These are phyloP conservation scores for Eucalyptus regnans DNA, from an alignment of 345 rosid species.

Conservation along the genomic window DNA sequence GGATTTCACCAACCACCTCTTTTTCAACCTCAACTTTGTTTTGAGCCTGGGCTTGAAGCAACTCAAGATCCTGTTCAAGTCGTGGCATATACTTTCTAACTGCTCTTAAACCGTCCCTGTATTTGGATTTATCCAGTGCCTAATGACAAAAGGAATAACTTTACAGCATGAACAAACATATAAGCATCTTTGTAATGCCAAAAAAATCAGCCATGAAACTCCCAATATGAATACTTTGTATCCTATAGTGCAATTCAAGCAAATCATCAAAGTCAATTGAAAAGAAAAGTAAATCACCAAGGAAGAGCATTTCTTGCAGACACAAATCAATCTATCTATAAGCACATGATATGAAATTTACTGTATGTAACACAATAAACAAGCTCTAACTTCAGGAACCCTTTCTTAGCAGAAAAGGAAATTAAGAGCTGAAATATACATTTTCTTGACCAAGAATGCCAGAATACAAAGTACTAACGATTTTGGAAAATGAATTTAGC, in stretches of 20 bases:
- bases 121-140: slow-evolving; percentile 88
- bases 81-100: slow-evolving; percentile 68
- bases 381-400: not conserved
- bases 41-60: slow-evolving; percentile 46
- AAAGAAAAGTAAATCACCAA: not conserved
- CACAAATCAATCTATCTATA: not conserved
- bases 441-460: not conserved
- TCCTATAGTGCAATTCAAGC: not conserved
- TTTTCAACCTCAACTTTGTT: slow-evolving; percentile 8
- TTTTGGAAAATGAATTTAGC: not conserved
- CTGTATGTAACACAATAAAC: not conserved
- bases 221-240: not conserved
- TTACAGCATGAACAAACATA: not conserved
- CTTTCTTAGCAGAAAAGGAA: not conserved
- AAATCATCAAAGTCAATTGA: not conserved
- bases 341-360: not conserved
- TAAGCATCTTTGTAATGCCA: not conserved
- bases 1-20: slow-evolving; percentile 4
- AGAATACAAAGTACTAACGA: not conserved
- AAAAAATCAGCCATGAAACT: not conserved
- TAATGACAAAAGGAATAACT: slow-evolving; percentile 2
- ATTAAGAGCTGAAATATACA: not conserved
- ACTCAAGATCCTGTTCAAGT: slow-evolving; percentile 76
- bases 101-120: slow-evolving; percentile 75
- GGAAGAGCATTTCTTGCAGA: not conserved